Base-by-base conservation (phyloP, 768 basidiomycete genomes). In the Gloeopeniophorella convolvens region DNA sequence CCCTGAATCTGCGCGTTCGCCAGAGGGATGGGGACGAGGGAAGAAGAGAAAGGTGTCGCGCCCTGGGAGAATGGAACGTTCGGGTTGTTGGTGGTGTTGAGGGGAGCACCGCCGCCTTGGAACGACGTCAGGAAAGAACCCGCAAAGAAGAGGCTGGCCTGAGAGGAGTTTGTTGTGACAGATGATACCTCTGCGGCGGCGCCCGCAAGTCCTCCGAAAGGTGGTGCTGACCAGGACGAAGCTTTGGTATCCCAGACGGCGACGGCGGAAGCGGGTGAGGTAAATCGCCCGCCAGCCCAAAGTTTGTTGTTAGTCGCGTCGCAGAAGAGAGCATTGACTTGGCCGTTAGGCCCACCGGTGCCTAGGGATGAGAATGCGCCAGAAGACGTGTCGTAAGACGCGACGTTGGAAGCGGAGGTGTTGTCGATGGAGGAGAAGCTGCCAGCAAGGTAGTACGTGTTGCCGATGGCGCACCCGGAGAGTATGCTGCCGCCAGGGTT, bases 101-200 rank as follows among this genome's bases (percentile, higher is more conserved):
- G 58, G 35, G 68, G 62, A 27, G 73, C 67, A 5, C 66, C 71
- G 54, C 70, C 76, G 37, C 81, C 80, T 24, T 68, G 67, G 62
- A 89, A 93, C 1, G 78, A 69, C 3, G 89, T 85, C 48, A 85
- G 59, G 71, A 99, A 99, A 11, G 85, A 84, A 32, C 96, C 96
- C 0, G 86, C 77, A 62, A 98, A 93, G 63, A 93, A 85, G 46
- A 97, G 68, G 55, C 85, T 88, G 11, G 74, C 69, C 46, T 76
- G 74, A 45, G 89, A 82, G 30, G 82, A 70, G 59, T 87, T 88
- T 26, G 83, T 69, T 30, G 80, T 74, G 61, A 98, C 96, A 40
- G 87, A 85, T 23, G 72, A 65, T 46, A 98, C 89, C 58, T 76
- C 71, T 8, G 78, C 76, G 32, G 77, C 73, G 15, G 77, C 78